Base-by-base conservation (phyloP, 2,329 filamentous ascomycete genomes). In the Colletotrichum sp. region DNA sequence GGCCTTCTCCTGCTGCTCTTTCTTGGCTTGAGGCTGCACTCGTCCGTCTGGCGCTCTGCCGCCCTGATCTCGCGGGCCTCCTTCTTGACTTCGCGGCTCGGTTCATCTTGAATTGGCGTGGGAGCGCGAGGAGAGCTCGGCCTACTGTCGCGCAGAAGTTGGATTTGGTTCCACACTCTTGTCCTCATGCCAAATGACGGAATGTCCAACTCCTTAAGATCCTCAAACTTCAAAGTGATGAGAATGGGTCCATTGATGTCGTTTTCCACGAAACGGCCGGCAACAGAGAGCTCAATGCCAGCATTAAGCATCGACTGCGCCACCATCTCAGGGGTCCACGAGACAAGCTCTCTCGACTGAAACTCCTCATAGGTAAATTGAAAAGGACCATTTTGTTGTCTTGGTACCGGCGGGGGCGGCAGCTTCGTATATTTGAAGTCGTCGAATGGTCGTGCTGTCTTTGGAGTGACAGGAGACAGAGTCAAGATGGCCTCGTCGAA, bases 181-280 rank as follows among this genome's bases (percentile, higher is more conserved):
- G 94, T 95, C 76, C 95, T 90, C 79, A 96, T 94, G 59, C 95
- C 95, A 81, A 97, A 96, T 2, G 95, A 96, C 75, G 91, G 89
- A 72, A 97, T 96, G 78, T 93, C 93, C 22, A 97, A 89, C 84
- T 97, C 95, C 83, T 94, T 94, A 72, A 97, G 87, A 80, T 97
- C 96, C 78, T 98, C 95, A 79, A 96, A 96, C 82, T 98, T 96
- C 59, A 99, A 87, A n/a, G 96, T 96, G 68, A 98, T 92, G 25
- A 98, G 87, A 72, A 98, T 95, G 6, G 92, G 90, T 16, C 96
- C 96, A 30, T 94, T 95, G 83, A 99, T 98, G 82, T 99, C 96
- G 83, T 99, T 98, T 80, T 94, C 91, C 77, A 96, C 90, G 81
- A 99, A 98, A 79, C 94, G 95, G 81, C 98, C 93, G 13, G 97